Conservation (phyloP, 2,329 filamentous ascomycete species). For the Fusarium proliferatum region DNA sequence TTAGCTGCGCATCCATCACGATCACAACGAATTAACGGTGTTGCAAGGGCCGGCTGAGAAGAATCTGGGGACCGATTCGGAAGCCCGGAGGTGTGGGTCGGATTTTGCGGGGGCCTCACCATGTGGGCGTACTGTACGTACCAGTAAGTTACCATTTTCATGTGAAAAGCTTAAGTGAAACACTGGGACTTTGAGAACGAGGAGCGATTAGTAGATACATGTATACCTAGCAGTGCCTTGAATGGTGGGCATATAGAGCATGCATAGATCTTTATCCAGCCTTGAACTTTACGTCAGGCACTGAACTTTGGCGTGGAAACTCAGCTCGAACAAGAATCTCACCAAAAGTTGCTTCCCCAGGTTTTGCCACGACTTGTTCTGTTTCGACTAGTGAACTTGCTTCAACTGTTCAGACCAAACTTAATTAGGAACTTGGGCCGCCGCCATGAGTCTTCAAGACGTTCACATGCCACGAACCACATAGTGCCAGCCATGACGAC, state of each 20-base stretch:
- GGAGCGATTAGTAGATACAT: background rate
- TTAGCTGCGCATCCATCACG: conserved; percentile 17
- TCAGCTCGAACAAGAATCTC: conserved; percentile 4
- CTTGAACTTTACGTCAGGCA: background rate
- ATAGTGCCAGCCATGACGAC: background rate
- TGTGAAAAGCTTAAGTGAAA: conserved; percentile 27
- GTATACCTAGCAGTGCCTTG: background rate
- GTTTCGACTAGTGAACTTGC: conserved; percentile 19
- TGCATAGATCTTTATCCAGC: background rate
- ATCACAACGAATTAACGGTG: conserved; percentile 12
- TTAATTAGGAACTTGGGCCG: conserved; percentile 37
- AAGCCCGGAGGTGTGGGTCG: conserved; percentile 21
- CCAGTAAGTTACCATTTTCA: conserved; percentile 5
- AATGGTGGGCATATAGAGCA: background rate
- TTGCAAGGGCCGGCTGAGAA: conserved; percentile 8
- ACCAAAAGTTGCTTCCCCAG: conserved; percentile 29
- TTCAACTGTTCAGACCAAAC: conserved; percentile 21
- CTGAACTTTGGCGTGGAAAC: background rate
- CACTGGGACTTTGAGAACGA: background rate
- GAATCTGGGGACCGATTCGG: conserved; percentile 25
- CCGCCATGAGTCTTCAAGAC: conserved; percentile 15
- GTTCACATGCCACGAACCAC: conserved; percentile 35
- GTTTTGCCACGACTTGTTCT: conserved; percentile 24
- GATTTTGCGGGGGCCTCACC: conserved; percentile 21
- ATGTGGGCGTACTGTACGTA: background rate